A percentile compares a stretch with the other conserved stretches of the same genome.
Evolutionary conservation across 2,329 filamentous ascomycete species (phyloP).

Genomic region (Alternaria ventricosa): DNA sequence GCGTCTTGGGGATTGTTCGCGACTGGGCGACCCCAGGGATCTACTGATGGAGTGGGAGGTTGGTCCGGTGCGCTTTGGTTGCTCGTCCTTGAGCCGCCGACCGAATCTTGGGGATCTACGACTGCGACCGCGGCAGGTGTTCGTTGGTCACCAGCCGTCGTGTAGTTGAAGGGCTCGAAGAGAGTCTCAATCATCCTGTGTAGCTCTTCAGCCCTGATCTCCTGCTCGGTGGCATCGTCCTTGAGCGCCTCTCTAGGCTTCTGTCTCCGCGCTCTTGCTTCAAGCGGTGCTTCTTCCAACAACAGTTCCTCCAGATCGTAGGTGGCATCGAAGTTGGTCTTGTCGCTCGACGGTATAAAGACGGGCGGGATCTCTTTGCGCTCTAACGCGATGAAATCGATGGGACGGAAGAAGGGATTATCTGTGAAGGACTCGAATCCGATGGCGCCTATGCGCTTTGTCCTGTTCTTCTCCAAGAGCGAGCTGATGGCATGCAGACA

Average conservation of each 20-base stretch:
- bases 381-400: slow-evolving; percentile 86
- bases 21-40: slow-evolving; percentile 41
- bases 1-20: slow-evolving; percentile 46
- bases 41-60: slow-evolving; percentile 41
- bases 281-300: slow-evolving; percentile 90
- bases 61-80: slow-evolving; percentile 44
- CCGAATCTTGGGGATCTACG: slow-evolving; percentile 37
- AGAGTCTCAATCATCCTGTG: slow-evolving; percentile 93
- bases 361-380: slow-evolving; percentile 88
- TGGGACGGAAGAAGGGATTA: slow-evolving; percentile 84
- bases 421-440: slow-evolving; percentile 83
- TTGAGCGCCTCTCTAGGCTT: slow-evolving; percentile 91
- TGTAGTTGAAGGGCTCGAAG: slow-evolving; percentile 96
- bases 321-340: slow-evolving; percentile 98
- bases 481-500: slow-evolving; percentile 89
- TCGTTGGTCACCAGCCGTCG: slow-evolving; percentile 77
- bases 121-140: slow-evolving; percentile 49
- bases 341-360: slow-evolving; percentile 92
- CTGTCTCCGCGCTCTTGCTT: slow-evolving; percentile 89
- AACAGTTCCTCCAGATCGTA: slow-evolving; percentile 95
- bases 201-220: slow-evolving; percentile 92
- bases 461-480: slow-evolving; percentile 79
- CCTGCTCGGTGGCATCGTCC: slow-evolving; percentile 92
- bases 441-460: slow-evolving; percentile 81
- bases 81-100: slow-evolving; percentile 40